Evolutionary conservation across 768 basidiomycete species (phyloP), one percentile per base, ranked within the genome.

Genomic region (Asterophora parasitica): DNA sequence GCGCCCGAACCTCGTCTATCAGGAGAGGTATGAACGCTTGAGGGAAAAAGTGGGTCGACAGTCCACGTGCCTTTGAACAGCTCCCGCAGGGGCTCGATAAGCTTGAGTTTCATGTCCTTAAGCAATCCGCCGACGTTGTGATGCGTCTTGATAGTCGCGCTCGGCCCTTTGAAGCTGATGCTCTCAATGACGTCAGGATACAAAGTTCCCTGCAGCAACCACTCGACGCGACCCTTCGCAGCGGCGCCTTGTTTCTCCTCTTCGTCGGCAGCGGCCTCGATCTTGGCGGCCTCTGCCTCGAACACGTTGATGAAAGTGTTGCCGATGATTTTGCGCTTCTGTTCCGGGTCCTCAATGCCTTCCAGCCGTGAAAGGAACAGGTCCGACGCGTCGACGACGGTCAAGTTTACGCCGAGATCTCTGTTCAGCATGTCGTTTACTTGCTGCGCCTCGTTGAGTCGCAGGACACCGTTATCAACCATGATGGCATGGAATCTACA

Each of bases 161-260:
- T 92, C 0, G 96, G 96, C 2, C 96, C 96, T 70, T 97, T 98
- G 81, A 99, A 99, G 69, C 88, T 92, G 71, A 99, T 96, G 63
- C 88, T 92, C 74, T 99, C 96, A 63, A 98, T 99, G 49, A 99
- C 96, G 62, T 99, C 96, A 2, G 96, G 96, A 67, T 98, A 99
- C 11, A 99, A 78, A 0, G 96, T 99, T 4, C 96, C 96, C 68
- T 99, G 96, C 9, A 99, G 71, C 39, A 99, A 67, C 93, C 94
- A 99, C 63, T 98, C 96, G 28, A 98, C 92, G 59, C 83, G 82
- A 2, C 96, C 94, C 67, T 93, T 95, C 7, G 77, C 75, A 44
- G 78, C 82, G 0, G 75, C 83, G 2, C 82, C 85, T 17, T 69
- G 60, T 51, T 74, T 72, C 57, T 83, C 89, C 53, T 92, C 88